A percentile compares a stretch with the other conserved stretches of the same genome.
Evolutionary conservation across 306 rosid species (phyloP).

Genomic region (Prunus mongolica): DNA sequence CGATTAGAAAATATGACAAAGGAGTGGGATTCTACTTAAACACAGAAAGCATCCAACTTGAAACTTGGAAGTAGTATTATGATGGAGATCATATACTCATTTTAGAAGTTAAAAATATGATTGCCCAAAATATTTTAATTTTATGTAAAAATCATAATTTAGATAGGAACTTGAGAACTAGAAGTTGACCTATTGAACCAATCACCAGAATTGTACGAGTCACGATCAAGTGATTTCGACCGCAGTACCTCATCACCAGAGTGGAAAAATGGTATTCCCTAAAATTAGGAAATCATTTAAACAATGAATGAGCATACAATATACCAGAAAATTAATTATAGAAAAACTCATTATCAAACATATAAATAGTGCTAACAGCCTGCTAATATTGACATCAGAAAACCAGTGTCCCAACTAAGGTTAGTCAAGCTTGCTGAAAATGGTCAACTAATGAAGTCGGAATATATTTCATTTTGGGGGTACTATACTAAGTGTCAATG

Average conservation of each 20-base stretch:
- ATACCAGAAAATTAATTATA: background rate
- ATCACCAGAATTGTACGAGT: slow-evolving; percentile 97
- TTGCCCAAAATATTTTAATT: background rate
- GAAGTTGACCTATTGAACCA: slow-evolving; percentile 80
- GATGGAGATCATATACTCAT: background rate
- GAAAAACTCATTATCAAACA: background rate
- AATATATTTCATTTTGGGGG: background rate
- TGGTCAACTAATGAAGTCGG: background rate
- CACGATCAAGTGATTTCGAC: slow-evolving; percentile 94
- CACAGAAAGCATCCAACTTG: background rate
- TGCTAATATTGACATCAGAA: background rate
- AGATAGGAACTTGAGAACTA: slow-evolving; percentile 8
- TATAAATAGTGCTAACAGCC: background rate
- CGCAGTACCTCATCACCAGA: slow-evolving; percentile 82
- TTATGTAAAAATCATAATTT: background rate
- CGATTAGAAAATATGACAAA: background rate
- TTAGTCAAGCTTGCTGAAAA: background rate
- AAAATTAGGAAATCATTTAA: slow-evolving; percentile 14
- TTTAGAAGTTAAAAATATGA: background rate
- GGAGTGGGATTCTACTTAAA: background rate
- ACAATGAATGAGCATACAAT: background rate
- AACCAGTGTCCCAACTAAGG: background rate
- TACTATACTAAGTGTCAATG: background rate
- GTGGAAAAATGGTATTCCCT: slow-evolving; percentile 97
- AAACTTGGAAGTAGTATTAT: background rate